Evolutionary conservation across 2,329 filamentous ascomycete genomes (phyloP).

Genomic region (Cladosporium sp.): DNA sequence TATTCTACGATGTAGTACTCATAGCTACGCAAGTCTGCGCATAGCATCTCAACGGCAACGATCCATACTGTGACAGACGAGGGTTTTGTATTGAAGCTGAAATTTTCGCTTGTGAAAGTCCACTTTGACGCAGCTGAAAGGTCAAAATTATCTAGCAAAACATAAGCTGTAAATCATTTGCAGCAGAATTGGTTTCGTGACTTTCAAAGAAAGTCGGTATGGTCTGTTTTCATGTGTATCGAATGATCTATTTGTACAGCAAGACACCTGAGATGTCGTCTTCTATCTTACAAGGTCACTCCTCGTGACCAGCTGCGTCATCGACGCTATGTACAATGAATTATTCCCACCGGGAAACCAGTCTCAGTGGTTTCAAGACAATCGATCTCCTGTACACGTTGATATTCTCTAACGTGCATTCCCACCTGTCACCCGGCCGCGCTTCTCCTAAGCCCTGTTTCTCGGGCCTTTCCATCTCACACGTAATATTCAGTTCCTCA

Average conservation of each 20-base stretch:
- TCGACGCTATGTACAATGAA: not conserved
- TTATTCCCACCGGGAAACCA: slow-evolving; percentile 25
- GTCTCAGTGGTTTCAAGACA: slow-evolving; percentile 34
- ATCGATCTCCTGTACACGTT: slow-evolving; percentile 33
- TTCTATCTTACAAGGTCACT: not conserved
- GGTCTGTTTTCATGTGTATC: not conserved
- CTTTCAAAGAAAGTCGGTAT: too few relatives aligned
- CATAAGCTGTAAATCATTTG: too few relatives aligned
- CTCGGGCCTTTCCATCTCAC: slow-evolving; percentile 19
- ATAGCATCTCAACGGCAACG: too few relatives aligned
- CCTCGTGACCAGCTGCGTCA: not conserved
- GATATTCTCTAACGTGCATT: slow-evolving; percentile 36
- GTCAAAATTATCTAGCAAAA: too few relatives aligned
- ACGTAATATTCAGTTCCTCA: slow-evolving; percentile 22
- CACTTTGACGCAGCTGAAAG: too few relatives aligned
- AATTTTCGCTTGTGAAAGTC: too few relatives aligned
- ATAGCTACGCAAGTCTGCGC: too few relatives aligned
- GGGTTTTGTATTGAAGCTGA: too few relatives aligned
- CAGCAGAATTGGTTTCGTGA: too few relatives aligned
- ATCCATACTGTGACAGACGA: too few relatives aligned
- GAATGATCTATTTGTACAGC: not conserved
- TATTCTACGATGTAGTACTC: too few relatives aligned
- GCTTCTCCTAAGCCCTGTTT: slow-evolving; percentile 15
- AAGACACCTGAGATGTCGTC: not conserved
- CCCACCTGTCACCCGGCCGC: slow-evolving; percentile 44